Percentiles rank a stretch among this genome's conserved stretches.
Evolutionary conservation across 768 basidiomycete species (phyloP).

Genomic region (Amanita brunnescens): DNA sequence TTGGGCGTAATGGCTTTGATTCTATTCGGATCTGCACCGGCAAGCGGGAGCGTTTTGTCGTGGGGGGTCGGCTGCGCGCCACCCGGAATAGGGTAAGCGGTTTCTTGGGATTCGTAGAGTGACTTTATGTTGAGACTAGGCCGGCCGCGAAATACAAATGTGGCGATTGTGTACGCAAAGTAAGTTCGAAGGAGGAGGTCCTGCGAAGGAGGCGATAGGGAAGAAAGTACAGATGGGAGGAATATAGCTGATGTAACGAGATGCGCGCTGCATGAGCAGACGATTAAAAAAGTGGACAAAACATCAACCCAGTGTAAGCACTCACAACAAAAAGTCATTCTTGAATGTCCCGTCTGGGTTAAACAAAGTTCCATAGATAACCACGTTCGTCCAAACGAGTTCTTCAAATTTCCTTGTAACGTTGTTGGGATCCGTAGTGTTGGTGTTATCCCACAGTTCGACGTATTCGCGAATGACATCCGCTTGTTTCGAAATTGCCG

Average conservation of each 20-base stretch:
- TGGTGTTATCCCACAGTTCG: slow-evolving; percentile 34
- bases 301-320: too few relatives aligned
- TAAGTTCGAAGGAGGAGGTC: slow-evolving; percentile 49
- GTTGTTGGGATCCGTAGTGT: slow-evolving; percentile 25
- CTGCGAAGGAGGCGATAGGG: slow-evolving; percentile 33
- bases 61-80: slow-evolving; percentile 17
- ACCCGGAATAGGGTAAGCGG: slow-evolving; percentile 11
- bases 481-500: slow-evolving; percentile 27
- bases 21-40: slow-evolving; percentile 18
- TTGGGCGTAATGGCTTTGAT: slow-evolving; percentile 34
- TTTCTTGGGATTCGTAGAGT: slow-evolving; percentile 32
- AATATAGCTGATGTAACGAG: slow-evolving; percentile 60
- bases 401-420: slow-evolving; percentile 53
- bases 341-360: slow-evolving; percentile 32
- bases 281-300: too few relatives aligned
- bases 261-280: slow-evolving; percentile 52
- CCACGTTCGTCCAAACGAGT: slow-evolving; percentile 41
- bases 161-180: slow-evolving; percentile 40
- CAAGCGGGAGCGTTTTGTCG: slow-evolving; percentile 14
- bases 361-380: slow-evolving; percentile 52
- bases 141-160: slow-evolving; percentile 52
- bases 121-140: slow-evolving; percentile 37
- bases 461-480: slow-evolving; percentile 33
- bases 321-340: slow-evolving; percentile 56
- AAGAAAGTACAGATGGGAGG: slow-evolving; percentile 39